Percentiles rank a stretch among this genome's conserved stretches.
Conservation (phyloP, 1,139 yeast genomes). For the Lipomyces yarrowii region DNA sequence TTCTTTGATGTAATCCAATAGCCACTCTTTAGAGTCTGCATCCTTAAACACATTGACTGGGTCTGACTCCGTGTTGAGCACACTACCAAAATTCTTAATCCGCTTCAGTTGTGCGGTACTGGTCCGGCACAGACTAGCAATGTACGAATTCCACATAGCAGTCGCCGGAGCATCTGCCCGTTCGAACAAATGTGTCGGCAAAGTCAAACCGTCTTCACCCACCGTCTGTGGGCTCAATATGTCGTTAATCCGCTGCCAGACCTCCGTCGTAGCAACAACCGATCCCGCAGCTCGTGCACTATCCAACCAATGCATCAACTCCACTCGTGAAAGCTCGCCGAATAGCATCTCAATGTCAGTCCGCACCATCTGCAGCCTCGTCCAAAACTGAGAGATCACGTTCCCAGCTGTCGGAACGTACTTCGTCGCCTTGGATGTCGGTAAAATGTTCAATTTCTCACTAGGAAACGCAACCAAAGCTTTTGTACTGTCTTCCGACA, state of each 20-base stretch:
- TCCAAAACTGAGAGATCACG: constrained; percentile 13
- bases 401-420: constrained; percentile 1
- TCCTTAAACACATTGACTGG: neutral
- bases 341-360: constrained; percentile 20
- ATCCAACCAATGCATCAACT: constrained; percentile 21
- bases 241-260: constrained; percentile 21
- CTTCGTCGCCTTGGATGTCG: constrained; percentile 2
- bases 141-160: constrained; percentile 28
- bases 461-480: neutral
- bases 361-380: constrained; percentile 13
- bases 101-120: constrained; percentile 3
- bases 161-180: neutral
- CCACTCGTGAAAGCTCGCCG: constrained; percentile 19
- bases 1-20: neutral
- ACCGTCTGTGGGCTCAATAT: constrained; percentile 4
- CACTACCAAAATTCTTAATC: constrained; percentile 12
- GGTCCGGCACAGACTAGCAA: constrained; percentile 17
- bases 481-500: neutral
- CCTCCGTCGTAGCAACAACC: neutral
- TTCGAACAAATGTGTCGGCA: neutral
- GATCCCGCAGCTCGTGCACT: constrained; percentile 13
- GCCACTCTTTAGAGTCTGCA: neutral
- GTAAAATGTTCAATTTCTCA: constrained; percentile 3
- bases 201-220: neutral
- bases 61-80: constrained; percentile 5